Evolutionary conservation across 1,284 basidiomycete species (phyloP).

Genomic region (Trichosporon sp.): DNA sequence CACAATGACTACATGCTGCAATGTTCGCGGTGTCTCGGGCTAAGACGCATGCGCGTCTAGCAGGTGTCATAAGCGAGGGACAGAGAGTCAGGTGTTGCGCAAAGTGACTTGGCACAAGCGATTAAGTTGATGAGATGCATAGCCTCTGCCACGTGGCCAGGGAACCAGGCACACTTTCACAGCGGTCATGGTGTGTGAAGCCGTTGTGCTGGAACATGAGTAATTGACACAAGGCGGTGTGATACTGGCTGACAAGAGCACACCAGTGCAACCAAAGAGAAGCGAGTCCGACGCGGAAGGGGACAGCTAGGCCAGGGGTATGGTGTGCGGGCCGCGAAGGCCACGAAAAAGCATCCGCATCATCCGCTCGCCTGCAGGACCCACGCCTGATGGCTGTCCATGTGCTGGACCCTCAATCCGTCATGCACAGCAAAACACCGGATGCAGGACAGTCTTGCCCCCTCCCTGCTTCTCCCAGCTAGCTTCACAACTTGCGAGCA

Average conservation of each 20-base stretch:
- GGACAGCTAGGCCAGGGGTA: no score
- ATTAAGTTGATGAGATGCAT: background rate
- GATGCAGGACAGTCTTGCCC: background rate
- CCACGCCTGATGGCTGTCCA: background rate
- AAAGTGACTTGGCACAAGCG: background rate
- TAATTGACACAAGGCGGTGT: background rate
- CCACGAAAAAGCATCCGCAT: background rate
- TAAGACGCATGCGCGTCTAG: background rate
- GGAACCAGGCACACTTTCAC: background rate
- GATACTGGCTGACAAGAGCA: no score
- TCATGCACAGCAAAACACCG: conserved; percentile 3
- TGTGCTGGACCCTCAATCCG: background rate
- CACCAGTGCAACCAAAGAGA: no score
- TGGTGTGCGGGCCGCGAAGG: no score
- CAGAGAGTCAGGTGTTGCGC: background rate
- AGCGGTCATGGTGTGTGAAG: background rate
- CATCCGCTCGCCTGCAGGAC: background rate
- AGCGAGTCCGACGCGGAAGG: no score
- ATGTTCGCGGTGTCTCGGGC: no score
- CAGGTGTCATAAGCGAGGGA: background rate
- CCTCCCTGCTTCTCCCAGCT: background rate
- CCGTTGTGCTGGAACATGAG: background rate
- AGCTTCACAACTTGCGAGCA: background rate
- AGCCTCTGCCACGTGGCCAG: background rate
- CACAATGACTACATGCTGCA: background rate